These are phyloP conservation scores for Pseudogymnoascus sp. DNA, from an alignment of 2,329 filamentous ascomycete species.

Conservation along the genomic window DNA sequence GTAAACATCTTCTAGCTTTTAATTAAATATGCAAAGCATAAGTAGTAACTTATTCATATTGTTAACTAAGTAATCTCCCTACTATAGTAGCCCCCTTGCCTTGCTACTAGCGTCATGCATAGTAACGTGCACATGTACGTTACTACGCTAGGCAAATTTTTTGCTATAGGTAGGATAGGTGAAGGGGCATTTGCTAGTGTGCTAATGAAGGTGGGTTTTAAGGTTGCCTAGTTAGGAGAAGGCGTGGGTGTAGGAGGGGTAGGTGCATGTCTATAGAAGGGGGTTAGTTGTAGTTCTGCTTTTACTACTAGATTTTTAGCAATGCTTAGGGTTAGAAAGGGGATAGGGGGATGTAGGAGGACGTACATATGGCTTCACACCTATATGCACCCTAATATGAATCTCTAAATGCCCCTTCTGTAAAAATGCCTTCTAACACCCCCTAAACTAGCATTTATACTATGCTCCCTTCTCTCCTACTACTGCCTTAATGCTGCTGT, in stretches of 20 bases:
- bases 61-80: no score
- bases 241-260: constrained; percentile 63
- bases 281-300: no score
- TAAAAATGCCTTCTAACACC: constrained; percentile 73
- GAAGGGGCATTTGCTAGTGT: constrained; percentile 82
- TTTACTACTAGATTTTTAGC: background rate
- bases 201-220: constrained; percentile 80
- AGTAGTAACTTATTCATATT: no score
- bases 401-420: constrained; percentile 93
- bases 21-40: no score
- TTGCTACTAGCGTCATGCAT: no score
- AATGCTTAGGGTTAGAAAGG: background rate
- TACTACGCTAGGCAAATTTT: no score
- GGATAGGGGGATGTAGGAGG: background rate
- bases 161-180: no score
- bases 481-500: background rate
- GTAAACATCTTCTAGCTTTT: no score
- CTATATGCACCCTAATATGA: constrained; percentile 80
- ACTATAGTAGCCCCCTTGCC: no score
- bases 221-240: constrained; percentile 91
- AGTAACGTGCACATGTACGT: no score
- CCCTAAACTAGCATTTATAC: constrained; percentile 65
- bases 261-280: constrained; percentile 45
- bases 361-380: constrained; percentile 81
- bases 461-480: background rate